Evolutionary conservation across 148 eudicot genomes (phyloP).

Genomic region (Hydrangea macrophylla): DNA sequence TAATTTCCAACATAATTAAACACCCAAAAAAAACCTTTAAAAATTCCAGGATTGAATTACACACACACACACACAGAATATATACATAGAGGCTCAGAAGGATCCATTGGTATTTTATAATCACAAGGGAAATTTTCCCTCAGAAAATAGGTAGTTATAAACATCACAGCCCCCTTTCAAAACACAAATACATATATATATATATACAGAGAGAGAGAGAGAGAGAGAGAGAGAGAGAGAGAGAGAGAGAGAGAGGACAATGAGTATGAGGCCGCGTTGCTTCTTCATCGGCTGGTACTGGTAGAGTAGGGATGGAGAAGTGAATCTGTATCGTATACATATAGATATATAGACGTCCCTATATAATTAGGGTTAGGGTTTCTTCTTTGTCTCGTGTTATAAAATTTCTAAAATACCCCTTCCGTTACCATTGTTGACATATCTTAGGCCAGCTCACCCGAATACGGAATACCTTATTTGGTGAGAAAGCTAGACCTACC

Average conservation of each 20-base stretch:
- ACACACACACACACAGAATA: background rate
- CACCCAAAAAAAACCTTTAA: background rate
- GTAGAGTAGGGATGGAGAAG: background rate
- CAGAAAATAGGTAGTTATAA: constrained; percentile 51
- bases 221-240: background rate
- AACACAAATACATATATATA: background rate
- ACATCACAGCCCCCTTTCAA: constrained; percentile 30
- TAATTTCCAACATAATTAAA: background rate
- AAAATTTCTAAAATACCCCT: background rate
- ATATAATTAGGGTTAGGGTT: background rate
- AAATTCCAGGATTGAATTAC: background rate
- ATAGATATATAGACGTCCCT: background rate
- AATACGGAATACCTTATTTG: too few relatives aligned
- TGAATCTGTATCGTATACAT: background rate
- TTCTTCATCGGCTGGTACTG: background rate
- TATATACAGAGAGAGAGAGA: background rate
- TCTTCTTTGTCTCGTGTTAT: background rate
- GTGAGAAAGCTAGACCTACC: too few relatives aligned
- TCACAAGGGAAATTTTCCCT: constrained; percentile 21
- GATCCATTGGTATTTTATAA: constrained; percentile 56
- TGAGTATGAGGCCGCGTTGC: background rate
- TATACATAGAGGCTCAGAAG: constrained; percentile 39
- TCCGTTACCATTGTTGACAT: background rate
- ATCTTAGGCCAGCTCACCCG: too few relatives aligned
- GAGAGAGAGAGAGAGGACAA: background rate